phyloP scores from a whole-genome alignment of 305 asterid genomes.

The Solanum hybrid region DNA sequence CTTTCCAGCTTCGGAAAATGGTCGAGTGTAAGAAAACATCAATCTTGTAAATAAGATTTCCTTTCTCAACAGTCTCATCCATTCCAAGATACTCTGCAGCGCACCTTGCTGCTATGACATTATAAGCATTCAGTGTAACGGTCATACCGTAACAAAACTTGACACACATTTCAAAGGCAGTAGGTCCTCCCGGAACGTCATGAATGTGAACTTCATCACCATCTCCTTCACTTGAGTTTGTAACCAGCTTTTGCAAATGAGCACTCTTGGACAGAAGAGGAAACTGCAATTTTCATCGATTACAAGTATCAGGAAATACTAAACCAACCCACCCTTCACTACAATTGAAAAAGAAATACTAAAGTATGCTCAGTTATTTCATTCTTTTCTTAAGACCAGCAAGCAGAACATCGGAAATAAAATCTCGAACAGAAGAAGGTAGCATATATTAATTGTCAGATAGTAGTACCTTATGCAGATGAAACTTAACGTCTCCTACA shows the following conservation, averaged over 20 bases:
- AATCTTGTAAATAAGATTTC: constrained; percentile 38
- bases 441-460: background rate
- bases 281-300: constrained; percentile 19
- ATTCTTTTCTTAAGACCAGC: background rate
- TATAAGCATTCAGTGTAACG: background rate
- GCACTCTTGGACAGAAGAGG: constrained; percentile 34
- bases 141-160: background rate
- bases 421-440: background rate
- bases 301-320: background rate
- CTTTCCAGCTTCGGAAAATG: constrained; percentile 43
- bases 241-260: constrained; percentile 21
- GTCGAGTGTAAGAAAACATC: constrained; percentile 34
- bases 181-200: constrained; percentile 16
- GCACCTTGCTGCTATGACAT: constrained; percentile 24
- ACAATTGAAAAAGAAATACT: background rate
- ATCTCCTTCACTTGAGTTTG: constrained; percentile 18
- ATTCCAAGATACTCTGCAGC: constrained; percentile 41
- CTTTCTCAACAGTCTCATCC: constrained; percentile 33
- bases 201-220: constrained; percentile 20
- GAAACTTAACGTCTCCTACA: background rate
- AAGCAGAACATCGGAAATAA: background rate
- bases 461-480: constrained; percentile 62
- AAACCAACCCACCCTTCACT: background rate
- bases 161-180: background rate
- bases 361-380: background rate